These are phyloP conservation scores for Paramecium sonneborni DNA, from an alignment of 73 alveolate genomes.

Conservation along the genomic window DNA sequence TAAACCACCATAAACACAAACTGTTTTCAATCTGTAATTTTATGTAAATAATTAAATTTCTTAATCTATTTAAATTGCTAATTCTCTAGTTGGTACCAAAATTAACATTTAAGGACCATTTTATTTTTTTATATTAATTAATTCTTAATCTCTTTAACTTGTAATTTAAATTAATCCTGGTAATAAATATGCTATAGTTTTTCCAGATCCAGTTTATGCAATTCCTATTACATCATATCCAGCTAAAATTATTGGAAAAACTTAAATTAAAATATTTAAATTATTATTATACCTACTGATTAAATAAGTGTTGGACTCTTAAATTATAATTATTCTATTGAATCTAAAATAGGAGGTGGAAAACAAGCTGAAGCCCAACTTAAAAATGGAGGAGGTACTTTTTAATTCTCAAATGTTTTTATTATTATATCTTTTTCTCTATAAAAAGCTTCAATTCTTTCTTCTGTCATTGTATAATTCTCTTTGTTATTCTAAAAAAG, in stretches of 20 bases:
- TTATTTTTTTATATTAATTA: not conserved
- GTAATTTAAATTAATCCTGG: constrained; percentile 78
- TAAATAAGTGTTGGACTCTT: constrained; percentile 78
- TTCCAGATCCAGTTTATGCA: constrained; percentile 84
- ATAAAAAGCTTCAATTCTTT: not conserved
- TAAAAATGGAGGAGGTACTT: constrained; percentile 22
- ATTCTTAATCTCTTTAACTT: not conserved
- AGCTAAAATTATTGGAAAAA: constrained; percentile 81
- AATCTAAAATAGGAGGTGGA: not conserved
- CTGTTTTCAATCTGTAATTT: constrained; percentile 64
- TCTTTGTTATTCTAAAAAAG: not conserved
- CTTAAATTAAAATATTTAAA: not conserved
- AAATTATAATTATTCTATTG: constrained; percentile 62
- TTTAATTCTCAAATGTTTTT: not conserved
- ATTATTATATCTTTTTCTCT: not conserved
- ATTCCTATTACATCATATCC: constrained; percentile 79
- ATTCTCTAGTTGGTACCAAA: constrained; percentile 83
- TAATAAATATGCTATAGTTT: constrained; percentile 78
- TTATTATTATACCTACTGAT: constrained; percentile 60
- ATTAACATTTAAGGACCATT: constrained; percentile 78
- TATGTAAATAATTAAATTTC: constrained; percentile 71
- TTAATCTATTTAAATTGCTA: constrained; percentile 73
- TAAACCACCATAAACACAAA: constrained; percentile 83
- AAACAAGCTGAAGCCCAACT: not conserved
- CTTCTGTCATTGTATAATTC: not conserved